phyloP scores from a whole-genome alignment of 805 yeast species.

The Debaryomyces hansenii region DNA sequence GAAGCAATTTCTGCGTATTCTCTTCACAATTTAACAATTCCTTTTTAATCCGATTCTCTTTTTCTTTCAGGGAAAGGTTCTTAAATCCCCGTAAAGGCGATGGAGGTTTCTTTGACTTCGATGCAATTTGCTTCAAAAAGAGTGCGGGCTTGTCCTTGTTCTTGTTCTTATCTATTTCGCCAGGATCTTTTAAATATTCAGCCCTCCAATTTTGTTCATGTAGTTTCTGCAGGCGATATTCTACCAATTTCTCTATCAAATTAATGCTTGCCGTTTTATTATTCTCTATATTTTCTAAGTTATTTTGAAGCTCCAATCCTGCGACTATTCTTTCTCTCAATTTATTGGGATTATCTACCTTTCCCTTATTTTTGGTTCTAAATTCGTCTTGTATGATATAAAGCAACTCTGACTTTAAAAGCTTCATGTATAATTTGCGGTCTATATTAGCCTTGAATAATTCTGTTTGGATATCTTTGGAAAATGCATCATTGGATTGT shows the following conservation, averaged over 20 bases:
- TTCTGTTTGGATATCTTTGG: conserved; percentile 3
- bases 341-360: not conserved
- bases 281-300: conserved; percentile 3
- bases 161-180: not conserved
- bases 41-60: conserved; percentile 1
- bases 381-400: conserved; percentile 17
- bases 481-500: not conserved
- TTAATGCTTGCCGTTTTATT: conserved; percentile 1
- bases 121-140: conserved; percentile 2
- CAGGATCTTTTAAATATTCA: conserved; percentile 6
- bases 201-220: conserved; percentile 18
- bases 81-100: conserved; percentile 3
- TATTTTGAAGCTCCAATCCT: conserved; percentile 13
- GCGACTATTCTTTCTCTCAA: conserved; percentile 7
- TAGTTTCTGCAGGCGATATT: conserved; percentile 11
- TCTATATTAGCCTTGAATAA: conserved; percentile 4
- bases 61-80: not conserved
- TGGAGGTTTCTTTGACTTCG: conserved; percentile 7
- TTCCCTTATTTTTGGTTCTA: not conserved
- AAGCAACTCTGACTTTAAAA: conserved; percentile 16
- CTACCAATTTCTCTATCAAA: conserved; percentile 14
- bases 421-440: conserved; percentile 12
- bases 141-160: conserved; percentile 10
- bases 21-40: conserved; percentile 1
- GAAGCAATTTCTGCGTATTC: conserved; percentile 16